Base-by-base conservation (phyloP, 306 rosid species). In the Dicorynia guianensis region DNA sequence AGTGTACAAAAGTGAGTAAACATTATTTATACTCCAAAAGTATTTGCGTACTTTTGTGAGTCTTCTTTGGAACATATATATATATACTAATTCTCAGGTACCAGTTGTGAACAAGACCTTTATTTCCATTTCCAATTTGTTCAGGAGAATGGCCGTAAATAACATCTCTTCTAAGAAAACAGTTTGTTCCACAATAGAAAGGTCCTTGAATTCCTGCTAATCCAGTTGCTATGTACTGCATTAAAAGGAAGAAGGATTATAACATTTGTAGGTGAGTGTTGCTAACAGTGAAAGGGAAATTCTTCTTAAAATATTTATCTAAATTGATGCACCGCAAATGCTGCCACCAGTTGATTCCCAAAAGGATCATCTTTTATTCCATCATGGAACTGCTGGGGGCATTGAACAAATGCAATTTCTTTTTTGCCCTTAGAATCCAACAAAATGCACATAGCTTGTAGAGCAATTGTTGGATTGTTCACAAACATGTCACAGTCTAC, bases 401-500 rank as follows among this genome's bases (percentile, higher is more conserved):
- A 75, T 68, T 86, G 84, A 56, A 79, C 76, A 67, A 55, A 86
- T 10, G 85, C 88, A 53, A 55, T 47, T 19, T 83, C 75, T 44
- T 67, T 43, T 50, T 78, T 53, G 8, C 75, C 53, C 3, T 52
- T 68, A 36, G 72, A 60, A 34, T 64, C 84, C 3, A 71, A 48
- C 1, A 83, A 40, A 0, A 73, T 62, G 63, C 87, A 83, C 86
- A 83, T 78, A 4, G 82, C 80, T 4, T 83, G 78, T 47, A 83
- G 59, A 61, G 72, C 43, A n/a, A 76, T 19, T 0, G 48, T 63
- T 3, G 90, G 80, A 63, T 83, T 78, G 67, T 84, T 83, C 8
- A 50, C 84, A 38, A 77, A 83, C 86, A 83, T 77, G 52, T 86
- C 84, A 3, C 86, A 86, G 60, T 86, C 90, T 42, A 86, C 55